Evolutionary conservation across 2,329 filamentous ascomycete species (phyloP), one percentile per base, ranked within the genome.

Genomic region (Aureobasidium namibiae): DNA sequence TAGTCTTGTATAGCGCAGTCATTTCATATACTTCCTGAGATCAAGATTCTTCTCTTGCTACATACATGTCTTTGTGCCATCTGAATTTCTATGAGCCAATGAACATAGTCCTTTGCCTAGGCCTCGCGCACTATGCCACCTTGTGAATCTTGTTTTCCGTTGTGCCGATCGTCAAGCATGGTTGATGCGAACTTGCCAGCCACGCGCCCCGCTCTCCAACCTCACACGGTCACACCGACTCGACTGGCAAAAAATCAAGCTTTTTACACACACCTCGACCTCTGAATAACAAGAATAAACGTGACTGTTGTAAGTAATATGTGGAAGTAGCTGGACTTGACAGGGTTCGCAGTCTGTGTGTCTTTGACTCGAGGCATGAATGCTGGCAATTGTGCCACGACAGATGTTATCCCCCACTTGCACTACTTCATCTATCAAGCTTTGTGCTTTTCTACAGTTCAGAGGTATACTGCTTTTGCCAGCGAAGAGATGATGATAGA

Each of bases 191-290:
- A 24, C 31, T 42, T 42, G 18, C 50, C 50, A 53, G 50, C 50
- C 50, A 54, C 36, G 24, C 36, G 38, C 36, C 36, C 50, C 36
- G 24, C 50, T 42, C 21, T 41, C 26, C 24, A 41, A 31, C 36
- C 50, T n/a, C n/a, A n/a, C n/a, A n/a, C n/a, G n/a, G n/a, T 54
- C 50, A 54, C 48, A 41, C 50, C 50, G 33, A 41, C 50, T 16
- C 46, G 38, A 16, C 18, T 29, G 18, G 29, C 18, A 26, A 45
- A 26, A 29, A 45, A 56, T 14, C 26, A 45, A 34, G 39, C 52
- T 56, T 56, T 18, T 3, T 14, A 8, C 26, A 16, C 14, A 36
- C 42, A 34, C 14, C n/a, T n/a, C n/a, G n/a, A n/a, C n/a, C n/a
- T n/a, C n/a, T n/a, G n/a, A n/a, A n/a, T n/a, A n/a, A n/a, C n/a